phyloP scores from a whole-genome alignment of 495 filamentous ascomycete species.

The Thozetella sp. region DNA sequence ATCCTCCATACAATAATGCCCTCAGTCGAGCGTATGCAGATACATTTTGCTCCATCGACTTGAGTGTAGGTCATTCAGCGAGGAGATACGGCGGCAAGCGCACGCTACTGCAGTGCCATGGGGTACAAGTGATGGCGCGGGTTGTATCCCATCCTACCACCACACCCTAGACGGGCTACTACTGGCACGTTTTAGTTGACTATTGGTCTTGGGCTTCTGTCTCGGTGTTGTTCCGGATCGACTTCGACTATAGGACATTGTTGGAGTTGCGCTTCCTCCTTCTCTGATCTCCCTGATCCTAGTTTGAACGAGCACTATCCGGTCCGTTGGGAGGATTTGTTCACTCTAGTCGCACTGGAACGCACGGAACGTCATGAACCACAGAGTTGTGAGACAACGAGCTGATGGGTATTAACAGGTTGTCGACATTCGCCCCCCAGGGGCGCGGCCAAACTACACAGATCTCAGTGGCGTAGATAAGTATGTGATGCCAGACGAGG shows the following conservation, averaged over 20 bases:
- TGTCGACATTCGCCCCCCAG: slow-evolving; percentile 73
- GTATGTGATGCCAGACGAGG: slow-evolving; percentile 76
- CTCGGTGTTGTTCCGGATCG: no score
- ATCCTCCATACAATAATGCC: no score
- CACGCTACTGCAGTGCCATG: neutral
- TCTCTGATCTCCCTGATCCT: no score
- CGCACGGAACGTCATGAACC: neutral
- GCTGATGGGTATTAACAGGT: slow-evolving; percentile 56
- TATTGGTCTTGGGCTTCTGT: no score
- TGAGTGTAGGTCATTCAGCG: neutral
- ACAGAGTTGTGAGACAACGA: slow-evolving; percentile 12
- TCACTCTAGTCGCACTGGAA: no score
- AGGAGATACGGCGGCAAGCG: neutral
- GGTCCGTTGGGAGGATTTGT: no score
- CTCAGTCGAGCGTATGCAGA: no score
- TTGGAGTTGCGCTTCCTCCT: no score
- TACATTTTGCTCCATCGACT: neutral
- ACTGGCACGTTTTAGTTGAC: no score
- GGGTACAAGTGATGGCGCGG: neutral
- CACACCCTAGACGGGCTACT: no score
- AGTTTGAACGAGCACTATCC: no score
- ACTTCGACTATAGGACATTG: no score
- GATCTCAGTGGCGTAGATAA: slow-evolving; percentile 82
- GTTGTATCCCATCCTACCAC: slow-evolving; percentile 9
- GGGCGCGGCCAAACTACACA: slow-evolving; percentile 72